Evolutionary conservation across 805 yeast genomes (phyloP).

Genomic region (Pichia exigua): DNA sequence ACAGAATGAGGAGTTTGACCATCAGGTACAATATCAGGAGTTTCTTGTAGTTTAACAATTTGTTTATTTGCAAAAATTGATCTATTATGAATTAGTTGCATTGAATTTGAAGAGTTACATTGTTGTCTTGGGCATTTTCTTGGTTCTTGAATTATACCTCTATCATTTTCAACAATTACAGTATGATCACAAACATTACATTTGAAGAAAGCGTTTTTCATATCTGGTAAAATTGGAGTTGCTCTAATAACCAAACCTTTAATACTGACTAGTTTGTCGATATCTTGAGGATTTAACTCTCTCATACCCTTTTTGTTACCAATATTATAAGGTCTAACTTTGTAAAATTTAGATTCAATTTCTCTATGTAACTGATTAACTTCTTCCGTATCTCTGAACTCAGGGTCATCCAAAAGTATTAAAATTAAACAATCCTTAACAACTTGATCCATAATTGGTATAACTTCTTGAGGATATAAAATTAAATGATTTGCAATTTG

Average conservation of each 20-base stretch:
- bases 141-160: slow-evolving; percentile 93
- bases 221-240: slow-evolving; percentile 91
- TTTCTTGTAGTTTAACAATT: slow-evolving; percentile 84
- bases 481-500: slow-evolving; percentile 79
- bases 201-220: slow-evolving; percentile 94
- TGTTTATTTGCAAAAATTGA: slow-evolving; percentile 93
- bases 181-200: slow-evolving; percentile 95
- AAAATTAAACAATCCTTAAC: slow-evolving; percentile 84
- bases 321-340: slow-evolving; percentile 83
- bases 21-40: slow-evolving; percentile 80
- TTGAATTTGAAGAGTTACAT: slow-evolving; percentile 76
- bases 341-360: slow-evolving; percentile 74
- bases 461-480: slow-evolving; percentile 92
- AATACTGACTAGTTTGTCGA: slow-evolving; percentile 83
- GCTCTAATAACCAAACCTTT: slow-evolving; percentile 87
- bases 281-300: slow-evolving; percentile 87
- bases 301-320: slow-evolving; percentile 75
- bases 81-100: slow-evolving; percentile 87
- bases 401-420: slow-evolving; percentile 45
- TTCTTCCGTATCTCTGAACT: slow-evolving; percentile 6
- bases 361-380: slow-evolving; percentile 38
- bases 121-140: slow-evolving; percentile 82
- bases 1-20: slow-evolving; percentile 98
- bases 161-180: slow-evolving; percentile 81
- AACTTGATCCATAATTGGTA: slow-evolving; percentile 97